These are phyloP conservation scores for Cystobasidiaceae sp. DNA, from an alignment of 1,284 basidiomycete genomes.

Conservation along the genomic window DNA sequence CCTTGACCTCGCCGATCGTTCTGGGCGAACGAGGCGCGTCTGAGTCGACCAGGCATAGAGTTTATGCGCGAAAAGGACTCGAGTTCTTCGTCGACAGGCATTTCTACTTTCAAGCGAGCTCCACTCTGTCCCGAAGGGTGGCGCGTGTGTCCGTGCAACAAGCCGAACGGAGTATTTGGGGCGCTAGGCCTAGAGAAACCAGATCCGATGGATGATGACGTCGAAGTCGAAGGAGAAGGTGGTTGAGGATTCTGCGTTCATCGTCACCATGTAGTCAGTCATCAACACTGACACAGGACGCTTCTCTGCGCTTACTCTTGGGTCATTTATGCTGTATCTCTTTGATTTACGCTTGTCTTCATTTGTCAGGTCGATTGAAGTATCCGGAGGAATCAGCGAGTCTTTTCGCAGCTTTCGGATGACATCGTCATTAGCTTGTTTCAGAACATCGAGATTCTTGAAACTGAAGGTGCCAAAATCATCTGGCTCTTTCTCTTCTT, in stretches of 20 bases:
- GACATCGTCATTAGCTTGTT: conserved; percentile 98
- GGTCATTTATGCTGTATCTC: conserved; percentile 36
- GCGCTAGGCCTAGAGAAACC: conserved; percentile 69
- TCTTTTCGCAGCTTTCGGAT: conserved; percentile 74
- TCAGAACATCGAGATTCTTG: conserved; percentile 93
- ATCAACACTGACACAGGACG: background rate
- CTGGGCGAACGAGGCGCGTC: conserved; percentile 70
- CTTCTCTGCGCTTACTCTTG: conserved; percentile 33
- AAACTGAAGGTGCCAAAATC: conserved; percentile 98
- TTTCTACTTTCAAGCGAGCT: conserved; percentile 63
- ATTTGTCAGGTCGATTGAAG: conserved; percentile 9
- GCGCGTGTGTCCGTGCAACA: conserved; percentile 55
- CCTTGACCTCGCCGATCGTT: background rate
- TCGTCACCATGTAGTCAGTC: background rate
- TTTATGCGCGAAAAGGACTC: conserved; percentile 58
- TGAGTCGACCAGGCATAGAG: conserved; percentile 77
- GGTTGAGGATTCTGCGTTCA: conserved; percentile 31
- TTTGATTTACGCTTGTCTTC: conserved; percentile 39
- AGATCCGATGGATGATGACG: conserved; percentile 85
- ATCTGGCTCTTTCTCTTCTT: conserved; percentile 54
- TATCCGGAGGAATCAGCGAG: conserved; percentile 40
- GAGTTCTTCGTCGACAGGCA: conserved; percentile 61
- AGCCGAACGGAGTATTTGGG: conserved; percentile 53
- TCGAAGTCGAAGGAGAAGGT: conserved; percentile 79
- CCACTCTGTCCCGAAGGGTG: conserved; percentile 74